A percentile compares a stretch with the other conserved stretches of the same genome.
Evolutionary conservation across 768 basidiomycete species (phyloP).

Genomic region (Auricularia auricula-judae): DNA sequence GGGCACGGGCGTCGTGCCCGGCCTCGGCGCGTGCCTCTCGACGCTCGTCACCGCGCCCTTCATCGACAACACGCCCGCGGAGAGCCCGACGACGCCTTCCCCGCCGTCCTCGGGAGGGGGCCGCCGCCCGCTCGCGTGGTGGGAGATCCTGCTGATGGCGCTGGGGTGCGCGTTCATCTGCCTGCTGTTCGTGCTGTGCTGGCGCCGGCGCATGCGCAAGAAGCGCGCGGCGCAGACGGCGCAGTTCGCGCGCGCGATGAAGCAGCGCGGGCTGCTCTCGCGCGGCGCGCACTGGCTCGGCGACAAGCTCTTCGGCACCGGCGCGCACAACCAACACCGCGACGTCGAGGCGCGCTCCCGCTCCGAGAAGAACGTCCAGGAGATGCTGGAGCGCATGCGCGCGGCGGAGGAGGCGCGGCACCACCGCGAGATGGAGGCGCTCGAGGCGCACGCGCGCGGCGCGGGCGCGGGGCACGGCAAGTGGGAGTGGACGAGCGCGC

Average conservation of each 20-base stretch:
- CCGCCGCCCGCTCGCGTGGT: conserved; percentile 49
- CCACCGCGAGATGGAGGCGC: conserved; percentile 29
- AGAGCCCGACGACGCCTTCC: conserved; percentile 29
- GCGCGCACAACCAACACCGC: conserved; percentile 17
- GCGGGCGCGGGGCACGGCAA: background rate
- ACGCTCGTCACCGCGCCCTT: conserved; percentile 43
- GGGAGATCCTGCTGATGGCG: conserved; percentile 77
- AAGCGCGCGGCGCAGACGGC: conserved; percentile 57
- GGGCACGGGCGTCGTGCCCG: conserved; percentile 45
- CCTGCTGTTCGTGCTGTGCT: conserved; percentile 50
- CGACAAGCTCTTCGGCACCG: conserved; percentile 43
- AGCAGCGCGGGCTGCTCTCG: conserved; percentile 43
- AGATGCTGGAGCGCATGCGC: conserved; percentile 38
- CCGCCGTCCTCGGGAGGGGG: conserved; percentile 41
- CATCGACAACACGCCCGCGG: conserved; percentile 19
- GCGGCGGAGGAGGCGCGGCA: conserved; percentile 41
- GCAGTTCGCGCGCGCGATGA: conserved; percentile 41
- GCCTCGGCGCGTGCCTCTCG: conserved; percentile 71
- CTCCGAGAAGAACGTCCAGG: conserved; percentile 24
- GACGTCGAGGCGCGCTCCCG: conserved; percentile 13
- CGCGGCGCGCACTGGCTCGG: conserved; percentile 30
- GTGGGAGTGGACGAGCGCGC: conserved; percentile 13
- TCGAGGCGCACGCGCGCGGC: conserved; percentile 32
- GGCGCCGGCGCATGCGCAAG: conserved; percentile 60
- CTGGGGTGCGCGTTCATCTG: conserved; percentile 75